Evolutionary conservation across 495 filamentous ascomycete genomes (phyloP).

Genomic region (Penicillium pulvis): DNA sequence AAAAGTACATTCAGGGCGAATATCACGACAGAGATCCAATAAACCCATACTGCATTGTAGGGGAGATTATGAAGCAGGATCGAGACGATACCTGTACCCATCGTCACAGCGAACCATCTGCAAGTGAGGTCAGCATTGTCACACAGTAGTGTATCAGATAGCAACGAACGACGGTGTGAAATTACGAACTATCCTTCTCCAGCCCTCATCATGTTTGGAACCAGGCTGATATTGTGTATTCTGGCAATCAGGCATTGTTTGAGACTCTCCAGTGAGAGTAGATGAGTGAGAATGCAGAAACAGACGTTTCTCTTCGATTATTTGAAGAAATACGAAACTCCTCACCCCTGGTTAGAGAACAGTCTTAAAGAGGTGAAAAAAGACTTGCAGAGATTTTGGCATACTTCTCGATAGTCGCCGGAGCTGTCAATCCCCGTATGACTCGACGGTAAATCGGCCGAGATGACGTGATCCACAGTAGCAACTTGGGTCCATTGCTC

Average conservation of each 20-base stretch:
- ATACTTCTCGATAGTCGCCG: no score
- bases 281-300: background rate
- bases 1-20: conserved; percentile 58
- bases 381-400: no score
- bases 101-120: conserved; percentile 57
- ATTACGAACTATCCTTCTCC: conserved; percentile 49
- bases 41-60: conserved; percentile 55
- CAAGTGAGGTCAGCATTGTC: conserved; percentile 5
- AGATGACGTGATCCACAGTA: background rate
- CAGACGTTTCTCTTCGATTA: background rate
- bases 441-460: background rate
- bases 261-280: background rate
- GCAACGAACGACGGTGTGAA: conserved; percentile 48
- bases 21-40: conserved; percentile 54
- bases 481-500: background rate
- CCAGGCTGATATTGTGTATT: background rate
- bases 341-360: no score
- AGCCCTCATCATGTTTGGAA: conserved; percentile 42
- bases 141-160: background rate
- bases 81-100: conserved; percentile 68
- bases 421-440: background rate
- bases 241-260: background rate
- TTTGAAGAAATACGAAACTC: no score
- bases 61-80: conserved; percentile 60
- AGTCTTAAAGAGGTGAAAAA: no score